These are phyloP conservation scores for Fusarium proliferatum DNA, from an alignment of 2,329 filamentous ascomycete species.

Conservation along the genomic window DNA sequence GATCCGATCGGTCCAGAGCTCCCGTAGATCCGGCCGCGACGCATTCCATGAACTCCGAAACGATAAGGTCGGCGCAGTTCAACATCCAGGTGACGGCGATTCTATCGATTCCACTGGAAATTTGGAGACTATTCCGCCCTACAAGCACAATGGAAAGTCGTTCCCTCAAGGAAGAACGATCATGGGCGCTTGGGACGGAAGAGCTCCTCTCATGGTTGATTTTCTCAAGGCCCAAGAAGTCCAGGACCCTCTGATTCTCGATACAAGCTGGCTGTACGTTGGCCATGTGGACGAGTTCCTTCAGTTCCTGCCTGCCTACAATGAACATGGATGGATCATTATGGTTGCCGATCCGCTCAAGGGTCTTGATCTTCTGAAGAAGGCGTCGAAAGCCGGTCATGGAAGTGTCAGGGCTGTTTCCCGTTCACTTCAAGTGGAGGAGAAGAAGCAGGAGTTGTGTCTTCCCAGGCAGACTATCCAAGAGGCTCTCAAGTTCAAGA, in stretches of 20 bases:
- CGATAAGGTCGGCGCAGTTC: constrained; percentile 46
- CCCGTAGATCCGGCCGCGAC: constrained; percentile 46
- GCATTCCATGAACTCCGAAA: constrained; percentile 47
- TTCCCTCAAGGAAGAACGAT: constrained; percentile 40
- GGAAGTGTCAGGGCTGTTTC: constrained; percentile 31
- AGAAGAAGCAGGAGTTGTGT: not conserved
- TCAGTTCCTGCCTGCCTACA: constrained; percentile 45
- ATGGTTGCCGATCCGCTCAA: constrained; percentile 38
- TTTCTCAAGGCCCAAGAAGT: constrained; percentile 50
- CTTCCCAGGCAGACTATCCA: constrained; percentile 27
- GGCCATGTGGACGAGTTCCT: constrained; percentile 48
- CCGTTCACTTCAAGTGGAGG: not conserved
- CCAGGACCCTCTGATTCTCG: constrained; percentile 51
- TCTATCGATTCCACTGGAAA: constrained; percentile 46
- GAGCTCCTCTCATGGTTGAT: constrained; percentile 36
- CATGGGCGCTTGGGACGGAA: constrained; percentile 25
- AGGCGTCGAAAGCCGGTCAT: constrained; percentile 27
- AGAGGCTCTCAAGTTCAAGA: constrained; percentile 19
- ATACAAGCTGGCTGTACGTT: constrained; percentile 43
- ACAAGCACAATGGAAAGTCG: constrained; percentile 28
- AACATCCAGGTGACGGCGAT: constrained; percentile 33
- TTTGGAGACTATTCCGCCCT: constrained; percentile 53
- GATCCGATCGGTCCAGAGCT: constrained; percentile 46
- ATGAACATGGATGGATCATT: constrained; percentile 41
- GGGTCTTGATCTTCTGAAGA: constrained; percentile 35